Conservation (phyloP, 768 basidiomycete species). For the Termitomyces eurrhizus region DNA sequence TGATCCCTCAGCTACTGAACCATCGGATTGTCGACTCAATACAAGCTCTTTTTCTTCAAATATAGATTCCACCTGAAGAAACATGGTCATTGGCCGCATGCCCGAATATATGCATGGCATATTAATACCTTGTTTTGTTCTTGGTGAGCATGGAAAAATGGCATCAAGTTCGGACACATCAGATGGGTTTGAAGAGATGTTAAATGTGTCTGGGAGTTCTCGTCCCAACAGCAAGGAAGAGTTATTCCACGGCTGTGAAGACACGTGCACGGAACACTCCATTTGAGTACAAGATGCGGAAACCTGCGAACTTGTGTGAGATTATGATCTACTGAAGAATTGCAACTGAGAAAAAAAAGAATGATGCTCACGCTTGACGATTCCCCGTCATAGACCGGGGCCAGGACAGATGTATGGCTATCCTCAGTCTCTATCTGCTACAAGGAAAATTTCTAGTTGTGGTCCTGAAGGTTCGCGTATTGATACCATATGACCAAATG, state of each 20-base stretch:
- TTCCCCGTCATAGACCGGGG: not conserved
- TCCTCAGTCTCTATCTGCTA: not conserved
- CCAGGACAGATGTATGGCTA: not conserved
- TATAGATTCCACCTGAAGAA: not conserved
- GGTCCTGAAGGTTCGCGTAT: not conserved
- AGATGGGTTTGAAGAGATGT: slow-evolving; percentile 14
- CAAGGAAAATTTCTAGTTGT: not conserved
- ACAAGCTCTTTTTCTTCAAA: not conserved
- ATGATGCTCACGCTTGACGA: not conserved
- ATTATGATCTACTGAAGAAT: not conserved
- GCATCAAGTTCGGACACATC: slow-evolving; percentile 2
- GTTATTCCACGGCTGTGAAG: slow-evolving; percentile 14
- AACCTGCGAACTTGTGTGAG: not conserved
- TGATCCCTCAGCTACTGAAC: not conserved
- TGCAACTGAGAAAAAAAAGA: not conserved
- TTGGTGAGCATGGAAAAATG: not conserved
- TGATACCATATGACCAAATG: not conserved
- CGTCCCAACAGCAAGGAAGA: slow-evolving; percentile 26
- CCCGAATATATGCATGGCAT: slow-evolving; percentile 5
- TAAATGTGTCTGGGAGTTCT: slow-evolving; percentile 23
- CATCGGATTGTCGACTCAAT: not conserved
- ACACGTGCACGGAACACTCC: not conserved
- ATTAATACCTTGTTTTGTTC: slow-evolving; percentile 3
- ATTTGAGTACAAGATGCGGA: not conserved
- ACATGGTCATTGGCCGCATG: not conserved